phyloP scores from a whole-genome alignment of 306 rosid species.

The Cucurbita maxima region DNA sequence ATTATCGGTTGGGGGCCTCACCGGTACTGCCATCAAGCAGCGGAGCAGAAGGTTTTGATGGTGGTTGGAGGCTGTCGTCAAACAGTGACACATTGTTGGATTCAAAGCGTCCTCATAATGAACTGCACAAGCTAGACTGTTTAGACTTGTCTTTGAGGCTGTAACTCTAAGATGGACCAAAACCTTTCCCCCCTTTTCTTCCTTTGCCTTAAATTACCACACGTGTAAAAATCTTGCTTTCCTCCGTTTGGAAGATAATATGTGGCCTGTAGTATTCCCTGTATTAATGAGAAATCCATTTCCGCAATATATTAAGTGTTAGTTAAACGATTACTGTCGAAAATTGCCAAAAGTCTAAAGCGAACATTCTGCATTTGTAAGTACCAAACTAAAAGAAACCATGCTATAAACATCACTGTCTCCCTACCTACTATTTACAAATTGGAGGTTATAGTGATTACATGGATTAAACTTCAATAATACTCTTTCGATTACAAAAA shows the following conservation, averaged over 20 bases:
- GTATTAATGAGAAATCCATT: constrained; percentile 1
- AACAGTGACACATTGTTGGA: constrained; percentile 29
- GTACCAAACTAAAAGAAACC: neutral
- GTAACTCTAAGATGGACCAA: constrained; percentile 33
- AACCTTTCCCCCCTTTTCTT: neutral
- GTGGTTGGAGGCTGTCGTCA: constrained; percentile 15
- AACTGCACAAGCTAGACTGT: constrained; percentile 56
- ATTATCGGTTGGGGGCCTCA: constrained; percentile 13
- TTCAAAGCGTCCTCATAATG: constrained; percentile 37
- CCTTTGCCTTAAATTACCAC: constrained; percentile 7
- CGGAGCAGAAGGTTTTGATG: constrained; percentile 25
- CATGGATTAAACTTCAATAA: neutral
- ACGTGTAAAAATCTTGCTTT: neutral
- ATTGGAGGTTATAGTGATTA: neutral
- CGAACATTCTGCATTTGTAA: neutral
- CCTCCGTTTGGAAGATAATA: neutral
- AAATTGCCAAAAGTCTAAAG: neutral
- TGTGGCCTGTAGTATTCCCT: neutral
- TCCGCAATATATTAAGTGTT: neutral
- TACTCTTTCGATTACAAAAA: neutral
- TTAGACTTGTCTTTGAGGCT: constrained; percentile 89
- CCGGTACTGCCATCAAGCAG: constrained; percentile 15
- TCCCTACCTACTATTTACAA: neutral
- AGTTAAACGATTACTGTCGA: neutral
- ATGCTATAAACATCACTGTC: neutral